Evolutionary conservation across 2,329 filamentous ascomycete species (phyloP), one percentile per base, ranked within the genome.

Genomic region (Colletotrichum sp.): DNA sequence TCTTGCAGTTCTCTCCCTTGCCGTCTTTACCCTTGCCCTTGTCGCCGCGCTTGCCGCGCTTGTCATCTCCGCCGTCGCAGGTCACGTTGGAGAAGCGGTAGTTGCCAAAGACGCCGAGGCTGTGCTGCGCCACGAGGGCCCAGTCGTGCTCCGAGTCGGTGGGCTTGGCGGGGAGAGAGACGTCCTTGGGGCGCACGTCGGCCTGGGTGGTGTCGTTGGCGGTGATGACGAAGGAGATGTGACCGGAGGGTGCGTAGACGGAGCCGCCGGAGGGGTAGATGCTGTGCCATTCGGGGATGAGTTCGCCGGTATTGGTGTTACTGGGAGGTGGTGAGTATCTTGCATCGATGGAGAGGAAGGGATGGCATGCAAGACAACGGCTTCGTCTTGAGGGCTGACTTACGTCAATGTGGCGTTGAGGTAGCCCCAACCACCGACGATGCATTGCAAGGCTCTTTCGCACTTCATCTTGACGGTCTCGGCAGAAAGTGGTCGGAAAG

Each of bases 261-360:
- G 67, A 52, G 26, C 32, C 36, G n/a, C 67, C 72, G 15, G 68
- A 75, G 10, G 72, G 67, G 67, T 56, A 71, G 18, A 66, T 10
- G 68, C 72, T 66, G 55, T 75, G 72, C 72, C 61, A 75, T 38
- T 75, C 67, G 13, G 67, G 55, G 55, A 75, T 66, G 26, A 67
- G 24, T 8, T 66, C 36, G n/a, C 67, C 61, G 8, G 68, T 43
- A 61, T 5, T 62, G 16, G 67, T 61, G 61, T 67, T 38, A 1
- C 52, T 75, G 68, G 12, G 16, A 28, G 1, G 0, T 30, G 28
- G 30, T 62, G 13, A 71, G 69, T 9, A 26, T 43, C 1, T 16
- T 36, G 65, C 12, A 2, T 52, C 3, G 3, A 24, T 0, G 21
- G 24, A 26, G 1, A 1, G 15, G n/a, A 3, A 6, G 30, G n/a